These are phyloP conservation scores for Paramecium biaurelia DNA, from an alignment of 73 alveolate genomes.

Conservation along the genomic window DNA sequence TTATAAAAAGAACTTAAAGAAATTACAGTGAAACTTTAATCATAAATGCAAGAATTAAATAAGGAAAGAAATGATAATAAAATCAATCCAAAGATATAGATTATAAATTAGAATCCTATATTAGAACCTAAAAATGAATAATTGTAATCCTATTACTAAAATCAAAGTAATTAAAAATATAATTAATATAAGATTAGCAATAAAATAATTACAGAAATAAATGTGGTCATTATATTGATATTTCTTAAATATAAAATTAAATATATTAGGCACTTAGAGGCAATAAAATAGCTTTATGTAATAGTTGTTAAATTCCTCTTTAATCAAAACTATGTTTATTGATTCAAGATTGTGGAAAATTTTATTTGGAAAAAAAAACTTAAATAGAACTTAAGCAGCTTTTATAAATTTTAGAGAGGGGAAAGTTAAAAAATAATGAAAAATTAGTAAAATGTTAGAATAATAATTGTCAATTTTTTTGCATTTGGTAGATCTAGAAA, in stretches of 20 bases:
- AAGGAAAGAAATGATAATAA: too few relatives aligned
- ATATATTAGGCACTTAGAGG: not conserved
- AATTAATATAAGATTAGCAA: too few relatives aligned
- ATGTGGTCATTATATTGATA: not conserved
- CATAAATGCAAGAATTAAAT: too few relatives aligned
- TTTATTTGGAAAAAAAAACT: too few relatives aligned
- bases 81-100: too few relatives aligned
- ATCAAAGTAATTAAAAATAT: not conserved
- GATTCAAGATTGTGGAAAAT: not conserved
- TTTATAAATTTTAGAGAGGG: too few relatives aligned
- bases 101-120: too few relatives aligned
- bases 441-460: not conserved
- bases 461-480: not conserved
- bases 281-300: not conserved
- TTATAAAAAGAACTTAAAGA: not conserved
- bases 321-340: not conserved
- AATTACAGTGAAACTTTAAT: too few relatives aligned
- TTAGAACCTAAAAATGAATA: too few relatives aligned
- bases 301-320: not conserved
- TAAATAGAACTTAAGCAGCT: not conserved
- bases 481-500: not conserved
- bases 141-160: not conserved
- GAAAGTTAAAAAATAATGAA: not conserved
- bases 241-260: not conserved
- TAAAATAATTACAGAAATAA: too few relatives aligned